These are phyloP conservation scores for Colletotrichum caudatum DNA, from an alignment of 2,329 filamentous ascomycete genomes.

Conservation along the genomic window DNA sequence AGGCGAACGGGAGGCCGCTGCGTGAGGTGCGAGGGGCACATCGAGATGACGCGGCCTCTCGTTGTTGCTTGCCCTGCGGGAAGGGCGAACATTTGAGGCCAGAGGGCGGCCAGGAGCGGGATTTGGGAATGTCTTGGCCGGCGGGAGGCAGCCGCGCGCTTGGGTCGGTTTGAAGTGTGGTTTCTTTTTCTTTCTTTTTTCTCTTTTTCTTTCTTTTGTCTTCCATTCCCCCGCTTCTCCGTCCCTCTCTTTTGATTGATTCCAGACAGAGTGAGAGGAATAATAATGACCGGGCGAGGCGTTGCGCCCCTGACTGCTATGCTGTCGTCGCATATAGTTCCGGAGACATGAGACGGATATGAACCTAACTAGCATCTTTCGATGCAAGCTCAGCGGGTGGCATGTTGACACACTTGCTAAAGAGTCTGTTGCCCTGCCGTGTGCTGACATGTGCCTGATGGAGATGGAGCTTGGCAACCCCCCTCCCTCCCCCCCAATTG, in stretches of 20 bases:
- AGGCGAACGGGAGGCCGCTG: not conserved
- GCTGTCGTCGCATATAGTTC: not conserved
- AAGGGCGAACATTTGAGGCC: not conserved
- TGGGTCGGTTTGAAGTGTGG: conserved; percentile 5
- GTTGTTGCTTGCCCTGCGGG: not conserved
- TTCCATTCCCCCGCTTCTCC: not conserved
- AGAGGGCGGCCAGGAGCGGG: not conserved
- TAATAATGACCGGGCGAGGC: not conserved
- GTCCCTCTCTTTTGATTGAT: not conserved
- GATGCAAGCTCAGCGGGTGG: not conserved
- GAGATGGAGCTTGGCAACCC: not conserved
- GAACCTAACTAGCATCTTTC: not conserved
- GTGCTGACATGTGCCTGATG: not conserved
- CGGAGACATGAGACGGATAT: not conserved
- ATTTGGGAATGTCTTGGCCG: conserved; percentile 10
- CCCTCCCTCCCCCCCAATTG: not conserved
- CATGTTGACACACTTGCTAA: not conserved
- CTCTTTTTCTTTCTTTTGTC: too few species aligned
- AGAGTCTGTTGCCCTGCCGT: not conserved
- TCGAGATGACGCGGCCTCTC: conserved; percentile 33
- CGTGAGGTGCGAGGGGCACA: conserved; percentile 4
- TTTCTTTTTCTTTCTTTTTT: not conserved
- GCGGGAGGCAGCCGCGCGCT: conserved; percentile 36
- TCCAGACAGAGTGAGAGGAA: not conserved
- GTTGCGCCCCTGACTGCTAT: not conserved